phyloP scores from a whole-genome alignment of 768 basidiomycete species.

The Saitozyma podzolica region DNA sequence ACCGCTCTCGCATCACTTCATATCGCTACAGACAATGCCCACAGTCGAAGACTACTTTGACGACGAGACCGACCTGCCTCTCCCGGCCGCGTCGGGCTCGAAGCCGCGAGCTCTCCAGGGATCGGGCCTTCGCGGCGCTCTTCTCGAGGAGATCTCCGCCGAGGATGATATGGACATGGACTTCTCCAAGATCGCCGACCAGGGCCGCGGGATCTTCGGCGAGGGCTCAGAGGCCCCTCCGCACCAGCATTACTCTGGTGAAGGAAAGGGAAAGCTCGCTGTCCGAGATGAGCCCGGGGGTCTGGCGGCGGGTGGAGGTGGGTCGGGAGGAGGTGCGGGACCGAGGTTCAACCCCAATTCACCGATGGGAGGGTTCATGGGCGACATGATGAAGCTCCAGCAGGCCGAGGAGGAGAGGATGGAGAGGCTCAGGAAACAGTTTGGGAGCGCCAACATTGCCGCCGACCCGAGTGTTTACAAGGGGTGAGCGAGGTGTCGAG shows the following conservation, averaged over 20 bases:
- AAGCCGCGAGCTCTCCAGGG: slow-evolving; percentile 58
- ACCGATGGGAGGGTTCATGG: slow-evolving; percentile 53
- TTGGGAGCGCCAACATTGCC: slow-evolving; percentile 37
- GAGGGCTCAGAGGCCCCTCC: slow-evolving; percentile 28
- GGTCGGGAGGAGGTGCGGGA: slow-evolving; percentile 1
- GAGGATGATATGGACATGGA: slow-evolving; percentile 58
- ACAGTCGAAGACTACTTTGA: slow-evolving; percentile 76
- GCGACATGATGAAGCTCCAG: slow-evolving; percentile 52
- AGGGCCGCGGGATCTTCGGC: slow-evolving; percentile 40
- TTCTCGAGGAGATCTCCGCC: slow-evolving; percentile 73
- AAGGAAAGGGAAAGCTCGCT: slow-evolving; percentile 35
- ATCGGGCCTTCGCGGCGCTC: slow-evolving; percentile 68
- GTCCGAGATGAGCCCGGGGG: slow-evolving; percentile 24
- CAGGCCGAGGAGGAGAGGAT: slow-evolving; percentile 46
- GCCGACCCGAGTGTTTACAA: slow-evolving; percentile 43
- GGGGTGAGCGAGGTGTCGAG: slow-evolving; percentile 28
- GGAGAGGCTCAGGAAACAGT: slow-evolving; percentile 42
- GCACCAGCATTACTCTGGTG: slow-evolving; percentile 12
- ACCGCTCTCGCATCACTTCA: no score
- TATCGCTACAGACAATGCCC: slow-evolving; percentile 60
- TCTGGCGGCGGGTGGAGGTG: slow-evolving; percentile 13
- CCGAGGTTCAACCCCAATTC: slow-evolving; percentile 31
- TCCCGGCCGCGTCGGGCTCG: slow-evolving; percentile 58
- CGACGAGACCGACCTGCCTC: slow-evolving; percentile 88
- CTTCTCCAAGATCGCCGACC: slow-evolving; percentile 35